phyloP scores from a whole-genome alignment of 1,284 basidiomycete genomes.

The Xanthoconium separans region DNA sequence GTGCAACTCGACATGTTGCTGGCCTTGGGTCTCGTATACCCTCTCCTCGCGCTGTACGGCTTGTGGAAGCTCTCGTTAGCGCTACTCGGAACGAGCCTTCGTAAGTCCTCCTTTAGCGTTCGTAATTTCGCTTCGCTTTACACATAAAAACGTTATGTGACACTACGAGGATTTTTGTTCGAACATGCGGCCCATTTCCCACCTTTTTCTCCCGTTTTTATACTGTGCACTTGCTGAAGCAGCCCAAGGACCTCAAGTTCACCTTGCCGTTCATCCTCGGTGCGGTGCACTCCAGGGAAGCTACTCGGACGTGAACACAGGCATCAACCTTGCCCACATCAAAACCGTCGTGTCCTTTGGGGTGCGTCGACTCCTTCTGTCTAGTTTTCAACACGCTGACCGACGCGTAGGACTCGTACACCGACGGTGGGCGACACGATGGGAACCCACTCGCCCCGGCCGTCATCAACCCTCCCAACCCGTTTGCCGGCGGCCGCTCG shows the following conservation, averaged over 20 bases:
- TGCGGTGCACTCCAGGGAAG: constrained; percentile 40
- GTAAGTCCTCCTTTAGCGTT: constrained; percentile 12
- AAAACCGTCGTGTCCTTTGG: constrained; percentile 49
- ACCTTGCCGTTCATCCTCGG: constrained; percentile 42
- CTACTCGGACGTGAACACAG: constrained; percentile 45
- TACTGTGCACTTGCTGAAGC: constrained; percentile 13
- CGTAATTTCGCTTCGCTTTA: neutral
- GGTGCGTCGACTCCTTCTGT: constrained; percentile 25
- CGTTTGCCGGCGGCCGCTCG: constrained; percentile 36
- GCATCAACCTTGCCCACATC: constrained; percentile 36
- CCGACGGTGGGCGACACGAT: constrained; percentile 36
- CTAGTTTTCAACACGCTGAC: neutral
- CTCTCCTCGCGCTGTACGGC: constrained; percentile 20
- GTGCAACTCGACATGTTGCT: constrained; percentile 25
- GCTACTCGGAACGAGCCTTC: neutral
- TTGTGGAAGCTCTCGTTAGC: constrained; percentile 14
- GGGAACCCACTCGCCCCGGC: constrained; percentile 34
- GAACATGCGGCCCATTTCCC: neutral
- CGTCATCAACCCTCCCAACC: constrained; percentile 29
- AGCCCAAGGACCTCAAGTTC: constrained; percentile 30
- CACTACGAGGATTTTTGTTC: neutral
- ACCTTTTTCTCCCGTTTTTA: constrained; percentile 1
- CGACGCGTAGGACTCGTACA: constrained; percentile 30
- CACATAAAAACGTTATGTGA: neutral
- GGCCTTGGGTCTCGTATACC: constrained; percentile 20